Conservation (phyloP, 225 moss, liverwort and hornwort species). For the Physcomitrium patens region DNA sequence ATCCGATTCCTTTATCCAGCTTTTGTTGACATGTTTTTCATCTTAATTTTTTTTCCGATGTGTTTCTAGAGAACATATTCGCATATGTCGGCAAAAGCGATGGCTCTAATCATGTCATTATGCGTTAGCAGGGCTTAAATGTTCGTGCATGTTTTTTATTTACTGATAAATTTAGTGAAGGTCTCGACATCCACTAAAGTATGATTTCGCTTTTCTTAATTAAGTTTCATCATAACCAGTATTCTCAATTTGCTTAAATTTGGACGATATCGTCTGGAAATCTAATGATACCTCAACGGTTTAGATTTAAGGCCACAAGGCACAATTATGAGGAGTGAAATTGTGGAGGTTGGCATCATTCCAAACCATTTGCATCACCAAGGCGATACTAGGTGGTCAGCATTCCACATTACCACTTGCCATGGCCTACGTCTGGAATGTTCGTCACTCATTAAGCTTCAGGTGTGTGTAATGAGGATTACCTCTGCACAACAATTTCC, state of each 20-base stretch:
- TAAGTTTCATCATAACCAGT: background rate
- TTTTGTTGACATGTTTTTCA: slow-evolving; percentile 1
- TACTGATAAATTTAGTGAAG: background rate
- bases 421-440: slow-evolving; percentile 96
- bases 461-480: slow-evolving; percentile 51
- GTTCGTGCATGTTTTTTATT: slow-evolving; percentile 3
- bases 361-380: slow-evolving; percentile 84
- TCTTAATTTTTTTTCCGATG: background rate
- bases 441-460: slow-evolving; percentile 69
- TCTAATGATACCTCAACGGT: slow-evolving; percentile 29
- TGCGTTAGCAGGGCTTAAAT: background rate
- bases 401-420: slow-evolving; percentile 95
- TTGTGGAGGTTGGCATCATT: slow-evolving; percentile 88
- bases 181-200: slow-evolving; percentile 5
- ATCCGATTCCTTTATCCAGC: slow-evolving; percentile 5
- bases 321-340: slow-evolving; percentile 89
- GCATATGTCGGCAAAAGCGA: background rate
- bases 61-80: background rate
- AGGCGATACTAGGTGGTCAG: slow-evolving; percentile 90
- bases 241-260: slow-evolving; percentile 10
- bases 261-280: slow-evolving; percentile 7
- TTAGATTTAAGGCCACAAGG: slow-evolving; percentile 96
- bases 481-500: background rate
- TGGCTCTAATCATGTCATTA: background rate
- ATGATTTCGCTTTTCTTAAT: background rate